Conservation (phyloP, 345 rosid species). For the Tarenaya hassleriana region DNA sequence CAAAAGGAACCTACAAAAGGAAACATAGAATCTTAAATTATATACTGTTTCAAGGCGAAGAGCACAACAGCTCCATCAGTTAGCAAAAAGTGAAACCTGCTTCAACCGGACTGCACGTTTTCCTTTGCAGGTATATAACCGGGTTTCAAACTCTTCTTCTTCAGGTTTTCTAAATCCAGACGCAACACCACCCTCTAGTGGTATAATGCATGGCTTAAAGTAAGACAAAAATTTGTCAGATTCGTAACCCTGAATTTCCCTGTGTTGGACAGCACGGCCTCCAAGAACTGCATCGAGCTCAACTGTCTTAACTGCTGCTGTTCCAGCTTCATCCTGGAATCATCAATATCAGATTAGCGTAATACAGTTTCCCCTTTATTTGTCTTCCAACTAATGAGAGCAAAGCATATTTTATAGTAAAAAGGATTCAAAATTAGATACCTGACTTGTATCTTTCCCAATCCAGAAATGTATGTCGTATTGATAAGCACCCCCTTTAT, state of each 20-base stretch:
- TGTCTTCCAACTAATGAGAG: constrained; percentile 10
- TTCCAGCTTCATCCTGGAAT: constrained; percentile 94
- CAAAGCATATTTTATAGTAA: constrained; percentile 3
- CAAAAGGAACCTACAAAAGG: constrained; percentile 76
- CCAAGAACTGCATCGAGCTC: constrained; percentile 95
- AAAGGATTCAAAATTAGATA: constrained; percentile 24
- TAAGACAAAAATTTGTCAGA: constrained; percentile 94
- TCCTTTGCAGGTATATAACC: constrained; percentile 82
- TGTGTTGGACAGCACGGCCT: constrained; percentile 97
- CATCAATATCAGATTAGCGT: constrained; percentile 20
- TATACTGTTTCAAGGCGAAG: constrained; percentile 10
- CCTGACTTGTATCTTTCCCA: constrained; percentile 98
- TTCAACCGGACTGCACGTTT: constrained; percentile 85
- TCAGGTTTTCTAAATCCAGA: constrained; percentile 83
- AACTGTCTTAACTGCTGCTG: constrained; percentile 93
- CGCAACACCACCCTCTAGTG: constrained; percentile 95
- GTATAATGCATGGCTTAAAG: constrained; percentile 94
- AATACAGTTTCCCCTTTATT: constrained; percentile 4
- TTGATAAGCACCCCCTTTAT: constrained; percentile 77
- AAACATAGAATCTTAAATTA: constrained; percentile 23
- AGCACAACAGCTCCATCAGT: constrained; percentile 10
- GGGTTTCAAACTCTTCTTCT: constrained; percentile 84
- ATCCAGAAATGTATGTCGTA: constrained; percentile 96
- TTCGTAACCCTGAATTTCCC: constrained; percentile 97
- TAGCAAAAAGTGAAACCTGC: constrained; percentile 52